A percentile compares a stretch with the other conserved stretches of the same genome.
Evolutionary conservation across 2,329 filamentous ascomycete species (phyloP).

Genomic region (Scedosporium dehoogii): DNA sequence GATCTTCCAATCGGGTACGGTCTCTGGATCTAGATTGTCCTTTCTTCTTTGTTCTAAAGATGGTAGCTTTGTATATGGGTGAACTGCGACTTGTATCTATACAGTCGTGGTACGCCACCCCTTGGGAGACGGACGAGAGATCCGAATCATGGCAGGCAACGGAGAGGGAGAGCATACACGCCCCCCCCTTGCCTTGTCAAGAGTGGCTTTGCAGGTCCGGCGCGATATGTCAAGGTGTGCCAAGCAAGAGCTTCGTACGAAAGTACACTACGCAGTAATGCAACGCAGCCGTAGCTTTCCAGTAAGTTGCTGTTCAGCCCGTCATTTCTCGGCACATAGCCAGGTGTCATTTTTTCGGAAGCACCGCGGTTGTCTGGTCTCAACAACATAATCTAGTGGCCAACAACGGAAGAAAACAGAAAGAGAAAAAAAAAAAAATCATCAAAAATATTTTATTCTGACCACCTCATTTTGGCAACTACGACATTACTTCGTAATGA

Average conservation of each 20-base stretch:
- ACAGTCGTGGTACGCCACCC: not conserved
- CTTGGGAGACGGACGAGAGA: not conserved
- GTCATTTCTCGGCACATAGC: not conserved
- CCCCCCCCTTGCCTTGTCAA: not conserved
- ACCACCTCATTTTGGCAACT: not conserved
- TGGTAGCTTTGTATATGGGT: not conserved
- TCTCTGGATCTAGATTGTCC: not conserved
- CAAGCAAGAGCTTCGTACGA: not conserved
- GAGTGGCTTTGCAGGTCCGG: not conserved
- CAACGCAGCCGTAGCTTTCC: not conserved
- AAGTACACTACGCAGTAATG: not conserved
- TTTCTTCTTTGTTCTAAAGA: not conserved
- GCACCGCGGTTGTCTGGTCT: not conserved
- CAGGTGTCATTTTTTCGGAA: not conserved
- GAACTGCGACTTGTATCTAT: not conserved
- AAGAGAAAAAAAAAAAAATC: not conserved
- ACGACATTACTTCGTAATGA: not conserved
- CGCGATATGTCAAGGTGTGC: not conserved
- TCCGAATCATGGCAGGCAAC: not conserved
- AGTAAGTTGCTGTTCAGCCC: not conserved
- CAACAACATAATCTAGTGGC: not conserved
- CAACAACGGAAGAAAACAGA: too few relatives aligned
- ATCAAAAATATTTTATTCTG: not conserved
- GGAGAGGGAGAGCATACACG: not conserved
- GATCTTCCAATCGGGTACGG: slow-evolving; percentile 1